These are phyloP conservation scores for Fistulina hepatica DNA, from an alignment of 1,284 basidiomycete species.

Conservation along the genomic window DNA sequence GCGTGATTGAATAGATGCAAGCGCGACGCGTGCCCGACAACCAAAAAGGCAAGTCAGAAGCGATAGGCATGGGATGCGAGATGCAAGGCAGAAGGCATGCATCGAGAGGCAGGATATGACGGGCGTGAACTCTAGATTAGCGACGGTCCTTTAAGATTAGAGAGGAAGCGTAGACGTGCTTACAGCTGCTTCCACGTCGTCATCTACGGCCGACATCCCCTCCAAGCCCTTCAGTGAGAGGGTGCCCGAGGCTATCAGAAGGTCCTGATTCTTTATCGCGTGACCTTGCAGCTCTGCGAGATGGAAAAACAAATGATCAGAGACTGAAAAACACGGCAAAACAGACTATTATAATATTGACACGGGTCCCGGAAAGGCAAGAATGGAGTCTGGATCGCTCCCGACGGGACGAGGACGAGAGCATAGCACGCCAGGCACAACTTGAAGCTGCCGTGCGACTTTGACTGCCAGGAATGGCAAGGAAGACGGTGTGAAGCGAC, in stretches of 20 bases:
- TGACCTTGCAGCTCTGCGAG: slow-evolving; percentile 79
- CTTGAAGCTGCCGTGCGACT: too few relatives aligned
- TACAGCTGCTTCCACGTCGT: slow-evolving; percentile 73
- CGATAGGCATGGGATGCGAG: too few relatives aligned
- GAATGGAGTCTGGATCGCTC: slow-evolving; percentile 5
- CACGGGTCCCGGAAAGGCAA: slow-evolving; percentile 7
- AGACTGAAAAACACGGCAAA: slow-evolving; percentile 5
- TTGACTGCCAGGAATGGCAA: slow-evolving; percentile 12
- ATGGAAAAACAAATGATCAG: slow-evolving; percentile 10
- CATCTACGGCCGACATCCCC: slow-evolving; percentile 70
- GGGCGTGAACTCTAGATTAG: too few relatives aligned
- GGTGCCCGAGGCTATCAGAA: slow-evolving; percentile 76
- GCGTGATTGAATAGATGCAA: too few relatives aligned
- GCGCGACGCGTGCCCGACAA: too few relatives aligned
- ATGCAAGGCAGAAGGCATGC: too few relatives aligned
- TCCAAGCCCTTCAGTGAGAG: slow-evolving; percentile 75
- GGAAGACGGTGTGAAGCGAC: slow-evolving; percentile 27
- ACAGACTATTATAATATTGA: slow-evolving; percentile 6
- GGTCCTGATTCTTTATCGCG: slow-evolving; percentile 88
- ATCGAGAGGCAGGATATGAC: too few relatives aligned
- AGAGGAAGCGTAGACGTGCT: slow-evolving; percentile 21
- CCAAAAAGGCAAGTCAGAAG: too few relatives aligned
- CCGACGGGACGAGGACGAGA: too few relatives aligned
- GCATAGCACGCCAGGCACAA: too few relatives aligned
- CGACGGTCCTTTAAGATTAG: too few relatives aligned